These are phyloP conservation scores for Bruguiera gymnorhiza DNA, from an alignment of 345 rosid genomes.

Conservation along the genomic window DNA sequence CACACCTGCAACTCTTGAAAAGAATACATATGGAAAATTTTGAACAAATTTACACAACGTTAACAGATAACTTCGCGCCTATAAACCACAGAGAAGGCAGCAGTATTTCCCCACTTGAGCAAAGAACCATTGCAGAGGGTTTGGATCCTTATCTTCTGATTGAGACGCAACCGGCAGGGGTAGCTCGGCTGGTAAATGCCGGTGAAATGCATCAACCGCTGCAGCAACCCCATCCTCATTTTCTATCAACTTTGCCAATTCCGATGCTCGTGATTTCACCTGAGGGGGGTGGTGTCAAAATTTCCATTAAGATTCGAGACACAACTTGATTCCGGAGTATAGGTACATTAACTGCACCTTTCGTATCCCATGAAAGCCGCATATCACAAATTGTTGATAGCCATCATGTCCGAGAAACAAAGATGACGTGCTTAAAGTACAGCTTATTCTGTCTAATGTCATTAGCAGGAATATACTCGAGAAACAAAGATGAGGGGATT, in stretches of 20 bases:
- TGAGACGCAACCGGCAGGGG: conserved; percentile 45
- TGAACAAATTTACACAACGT: conserved; percentile 18
- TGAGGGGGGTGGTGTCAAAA: conserved; percentile 18
- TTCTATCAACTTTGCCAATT: conserved; percentile 68
- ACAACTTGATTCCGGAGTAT: neutral
- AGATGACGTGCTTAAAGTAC: too few species aligned
- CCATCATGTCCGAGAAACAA: too few species aligned
- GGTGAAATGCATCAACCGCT: conserved; percentile 87
- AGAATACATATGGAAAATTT: conserved; percentile 6
- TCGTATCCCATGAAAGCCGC: too few species aligned
- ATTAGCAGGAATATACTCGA: too few species aligned
- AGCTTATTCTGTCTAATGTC: too few species aligned
- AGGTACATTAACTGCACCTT: too few species aligned
- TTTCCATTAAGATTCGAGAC: conserved; percentile 1
- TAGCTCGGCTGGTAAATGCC: conserved; percentile 70
- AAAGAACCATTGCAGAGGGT: conserved; percentile 63
- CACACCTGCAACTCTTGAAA: neutral
- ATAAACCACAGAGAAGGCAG: conserved; percentile 49
- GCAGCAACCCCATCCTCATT: conserved; percentile 93
- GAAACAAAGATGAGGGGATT: too few species aligned
- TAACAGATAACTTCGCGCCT: conserved; percentile 16
- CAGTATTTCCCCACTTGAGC: conserved; percentile 63
- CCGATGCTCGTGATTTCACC: conserved; percentile 74
- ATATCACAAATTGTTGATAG: too few species aligned
- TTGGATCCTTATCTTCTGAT: conserved; percentile 45